Base-by-base conservation (phyloP, 192 early-diverging fungal genomes). In the Chytriomyces confervae region DNA sequence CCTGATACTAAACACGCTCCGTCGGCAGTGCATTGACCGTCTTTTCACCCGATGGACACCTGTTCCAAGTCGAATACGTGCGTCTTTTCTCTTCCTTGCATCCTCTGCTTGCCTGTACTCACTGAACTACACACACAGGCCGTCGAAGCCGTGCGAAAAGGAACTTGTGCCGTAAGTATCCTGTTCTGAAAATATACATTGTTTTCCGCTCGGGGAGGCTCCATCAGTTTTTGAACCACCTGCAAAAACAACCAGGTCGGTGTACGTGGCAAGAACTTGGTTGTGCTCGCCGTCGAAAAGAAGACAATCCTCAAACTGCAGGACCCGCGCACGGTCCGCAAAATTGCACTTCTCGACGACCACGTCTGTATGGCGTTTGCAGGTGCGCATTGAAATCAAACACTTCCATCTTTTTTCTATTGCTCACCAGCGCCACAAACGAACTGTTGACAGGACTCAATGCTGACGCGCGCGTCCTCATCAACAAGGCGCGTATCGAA, bases 21-120 rank as follows among this genome's bases (percentile, higher is more conserved):
- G 11, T 3, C 11, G 13, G 18, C 47, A 79, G 82, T 67, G 96
- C 96, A 46, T 89, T 99, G 69, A 99, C 96, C 63, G 95, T 98
- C 76, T 99, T 99, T 80, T 98, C 96, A 50, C 97, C 97, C 49
- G 97, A 99, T 81, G 97, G 97, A 36, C 96, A 97, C 82, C 84
- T 99, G 74, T 99, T 99, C 86, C 97, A 99, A 91, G 97, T 99
- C 80, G 96, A 99, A 84, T 99, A 99, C 81, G 89, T 89, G 63
- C 9, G 49, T 64, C 3, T 0, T 66, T 57, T 13, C 20, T 57
- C 1, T 20, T 57, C 16, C 16, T 57, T 57, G 2, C 20, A 20
- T 57, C 53, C 13, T 20, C 53, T 57, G 53, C 53, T 20, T n/a
- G 11, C 51, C 51, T 20, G 13, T 20, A 13, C 53, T 20, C 53